phyloP scores from a whole-genome alignment of 257 asterid genomes.

The Solanum pinnatisectum region DNA sequence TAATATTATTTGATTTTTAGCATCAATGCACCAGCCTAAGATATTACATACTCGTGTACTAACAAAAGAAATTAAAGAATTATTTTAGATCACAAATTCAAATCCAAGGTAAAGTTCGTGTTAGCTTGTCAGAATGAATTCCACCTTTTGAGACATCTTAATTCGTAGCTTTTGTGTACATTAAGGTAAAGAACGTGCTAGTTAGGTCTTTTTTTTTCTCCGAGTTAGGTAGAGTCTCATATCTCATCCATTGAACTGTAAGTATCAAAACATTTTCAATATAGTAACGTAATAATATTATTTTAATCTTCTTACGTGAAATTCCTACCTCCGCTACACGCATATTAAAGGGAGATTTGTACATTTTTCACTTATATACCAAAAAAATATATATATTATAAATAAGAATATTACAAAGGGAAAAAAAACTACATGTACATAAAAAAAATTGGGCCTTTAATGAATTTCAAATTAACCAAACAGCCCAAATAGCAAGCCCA shows the following conservation, averaged over 20 bases:
- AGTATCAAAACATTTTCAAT: not conserved
- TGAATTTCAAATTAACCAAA: conserved; percentile 19
- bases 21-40: not conserved
- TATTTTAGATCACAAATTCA: not conserved
- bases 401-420: not conserved
- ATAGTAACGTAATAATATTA: not conserved
- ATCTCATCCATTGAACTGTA: not conserved
- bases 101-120: not conserved
- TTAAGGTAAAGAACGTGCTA: not conserved
- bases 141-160: not conserved
- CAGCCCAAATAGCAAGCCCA: conserved; percentile 39
- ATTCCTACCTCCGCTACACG: not conserved
- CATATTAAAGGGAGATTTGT: not conserved
- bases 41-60: not conserved
- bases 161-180: too few relatives aligned
- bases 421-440: not conserved
- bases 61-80: not conserved
- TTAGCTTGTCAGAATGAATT: not conserved
- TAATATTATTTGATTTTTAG: not conserved
- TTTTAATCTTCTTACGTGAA: not conserved
- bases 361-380: not conserved
- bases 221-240: too few relatives aligned
- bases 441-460: not conserved
- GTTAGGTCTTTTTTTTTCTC: too few relatives aligned
- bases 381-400: not conserved